Conservation (phyloP, 306 rosid genomes). For the Dryas octopetala region DNA sequence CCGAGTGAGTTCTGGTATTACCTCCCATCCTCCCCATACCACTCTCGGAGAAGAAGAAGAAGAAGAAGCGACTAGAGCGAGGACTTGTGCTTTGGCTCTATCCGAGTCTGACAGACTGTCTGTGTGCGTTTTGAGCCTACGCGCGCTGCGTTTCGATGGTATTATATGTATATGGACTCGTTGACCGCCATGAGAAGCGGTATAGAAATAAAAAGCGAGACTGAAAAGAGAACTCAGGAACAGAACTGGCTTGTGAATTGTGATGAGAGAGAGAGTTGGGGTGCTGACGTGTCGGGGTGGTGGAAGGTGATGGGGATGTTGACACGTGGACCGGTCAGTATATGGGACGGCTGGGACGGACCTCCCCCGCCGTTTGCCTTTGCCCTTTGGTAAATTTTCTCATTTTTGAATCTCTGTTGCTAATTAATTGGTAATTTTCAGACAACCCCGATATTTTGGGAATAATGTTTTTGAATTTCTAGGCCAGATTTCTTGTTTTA, state of each 20-base stretch:
- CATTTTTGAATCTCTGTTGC: not conserved
- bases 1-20: slow-evolving; percentile 50
- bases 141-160: slow-evolving; percentile 15
- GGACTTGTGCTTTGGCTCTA: not conserved
- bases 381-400: not conserved
- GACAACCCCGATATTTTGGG: not conserved
- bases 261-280: not conserved
- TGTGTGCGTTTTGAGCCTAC: not conserved
- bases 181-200: slow-evolving; percentile 56
- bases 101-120: slow-evolving; percentile 10
- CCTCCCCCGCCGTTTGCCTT: slow-evolving; percentile 11
- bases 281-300: slow-evolving; percentile 37
- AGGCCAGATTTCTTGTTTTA: not conserved
- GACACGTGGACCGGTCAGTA: slow-evolving; percentile 27
- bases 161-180: slow-evolving; percentile 25
- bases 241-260: slow-evolving; percentile 1
- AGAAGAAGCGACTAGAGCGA: not conserved
- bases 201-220: slow-evolving; percentile 5
- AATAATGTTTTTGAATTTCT: not conserved
- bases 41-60: not conserved
- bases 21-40: slow-evolving; percentile 57
- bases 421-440: not conserved
- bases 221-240: not conserved
- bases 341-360: slow-evolving; percentile 13
- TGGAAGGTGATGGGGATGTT: slow-evolving; percentile 19